Percentiles rank a stretch among this genome's conserved stretches.
phyloP scores from a whole-genome alignment of 768 basidiomycete species.

The Pleurotus citrinopileatus region DNA sequence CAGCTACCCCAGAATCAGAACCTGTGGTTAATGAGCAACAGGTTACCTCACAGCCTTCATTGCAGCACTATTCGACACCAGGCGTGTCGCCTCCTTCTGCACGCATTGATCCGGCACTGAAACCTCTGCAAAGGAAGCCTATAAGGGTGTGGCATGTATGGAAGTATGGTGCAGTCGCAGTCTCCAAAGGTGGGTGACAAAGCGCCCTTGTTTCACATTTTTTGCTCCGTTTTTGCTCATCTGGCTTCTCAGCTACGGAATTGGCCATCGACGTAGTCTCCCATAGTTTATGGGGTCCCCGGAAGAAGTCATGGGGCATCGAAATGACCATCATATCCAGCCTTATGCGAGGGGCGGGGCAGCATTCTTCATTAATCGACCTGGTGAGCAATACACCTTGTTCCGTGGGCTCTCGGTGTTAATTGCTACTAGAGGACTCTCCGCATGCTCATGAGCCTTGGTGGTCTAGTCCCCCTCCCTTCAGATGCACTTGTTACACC shows the following conservation, averaged over 20 bases:
- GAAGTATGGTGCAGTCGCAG: conserved; percentile 66
- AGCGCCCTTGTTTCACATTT: not conserved
- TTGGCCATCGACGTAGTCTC: conserved; percentile 67
- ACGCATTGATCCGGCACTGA: conserved; percentile 67
- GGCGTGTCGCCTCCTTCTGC: conserved; percentile 73
- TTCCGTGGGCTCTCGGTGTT: not conserved
- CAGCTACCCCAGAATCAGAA: conserved; percentile 9
- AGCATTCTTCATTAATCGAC: conserved; percentile 80
- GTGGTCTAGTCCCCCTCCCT: conserved; percentile 80
- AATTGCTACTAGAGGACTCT: conserved; percentile 38
- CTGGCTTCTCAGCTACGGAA: conserved; percentile 32
- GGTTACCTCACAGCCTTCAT: conserved; percentile 26
- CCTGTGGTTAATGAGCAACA: conserved; percentile 16
- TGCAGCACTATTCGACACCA: conserved; percentile 62
- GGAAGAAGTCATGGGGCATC: conserved; percentile 89
- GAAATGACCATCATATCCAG: conserved; percentile 90
- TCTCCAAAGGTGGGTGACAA: conserved; percentile 54
- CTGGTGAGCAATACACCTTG: conserved; percentile 50
- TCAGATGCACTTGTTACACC: conserved; percentile 94
- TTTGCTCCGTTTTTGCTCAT: conserved; percentile 2
- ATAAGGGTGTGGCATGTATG: conserved; percentile 68
- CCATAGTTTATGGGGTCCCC: conserved; percentile 85
- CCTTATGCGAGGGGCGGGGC: conserved; percentile 80
- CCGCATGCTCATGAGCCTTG: conserved; percentile 70
- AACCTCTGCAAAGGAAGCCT: conserved; percentile 50